Base-by-base conservation (phyloP, 2,329 filamentous ascomycete genomes). In the Neonectria punicea region DNA sequence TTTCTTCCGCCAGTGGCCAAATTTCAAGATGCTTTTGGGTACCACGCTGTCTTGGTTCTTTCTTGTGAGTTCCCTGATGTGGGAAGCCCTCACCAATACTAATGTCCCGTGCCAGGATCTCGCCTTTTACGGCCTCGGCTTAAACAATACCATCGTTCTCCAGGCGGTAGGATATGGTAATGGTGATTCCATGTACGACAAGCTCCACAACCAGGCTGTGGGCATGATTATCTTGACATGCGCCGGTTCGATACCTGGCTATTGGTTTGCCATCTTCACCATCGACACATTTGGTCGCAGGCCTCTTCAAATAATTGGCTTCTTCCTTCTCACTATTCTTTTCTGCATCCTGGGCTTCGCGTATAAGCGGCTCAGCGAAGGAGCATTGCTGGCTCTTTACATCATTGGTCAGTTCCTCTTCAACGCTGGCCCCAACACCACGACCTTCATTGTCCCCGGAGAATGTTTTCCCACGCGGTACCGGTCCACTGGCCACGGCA, bases 1-100 rank as follows among this genome's bases (percentile, higher is more conserved):
- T 7, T 92, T 94, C 79, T 94, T 93, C 75, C 78, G 83, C 10
- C 84, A 90, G 75, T 91, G 91, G 88, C 86, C 85, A 73, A 89
- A 94, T 71, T 84, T 88, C 53, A 92, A 90, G 78, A 83, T 93
- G 46, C 85, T 95, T 1, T 79, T 94, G 50, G 92, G 92, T 36
- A 95, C 92, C 14, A 92, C 92, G 1, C 82, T 91, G 53, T 94
- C 92, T 0, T 95, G 93, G 92, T 94, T 95, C 80, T 90, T 94
- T 72, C 82, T 95, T 56, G 84, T 85, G 71, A 50, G 81, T 61
- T 9, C 13, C 6, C 25, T 5, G 14, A 1, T 61, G 25, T 6
- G 1, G 32, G 8, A 2, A 1, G 8, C 0, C 16, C 10, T 20
- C 22, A 4, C 20, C 2, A 5, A 46, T 62, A 14, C 68, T 74